phyloP scores from a whole-genome alignment of 768 basidiomycete species.

The Phaeotremella skinneri region DNA sequence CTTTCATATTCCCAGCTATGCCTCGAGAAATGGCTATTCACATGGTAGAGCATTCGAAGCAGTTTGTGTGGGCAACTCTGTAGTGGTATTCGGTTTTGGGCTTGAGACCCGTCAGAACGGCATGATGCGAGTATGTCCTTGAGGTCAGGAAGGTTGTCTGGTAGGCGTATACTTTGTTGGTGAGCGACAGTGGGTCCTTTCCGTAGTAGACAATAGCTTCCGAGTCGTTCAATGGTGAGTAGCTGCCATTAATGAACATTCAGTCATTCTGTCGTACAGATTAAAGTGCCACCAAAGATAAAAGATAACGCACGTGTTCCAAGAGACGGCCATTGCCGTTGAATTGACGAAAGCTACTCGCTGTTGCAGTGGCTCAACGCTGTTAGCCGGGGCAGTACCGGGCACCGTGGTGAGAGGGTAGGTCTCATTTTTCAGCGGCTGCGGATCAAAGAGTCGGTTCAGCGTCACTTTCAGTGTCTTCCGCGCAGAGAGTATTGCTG shows the following conservation, averaged over 20 bases:
- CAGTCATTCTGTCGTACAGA: neutral
- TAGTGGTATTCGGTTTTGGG: conserved; percentile 21
- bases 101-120: conserved; percentile 7
- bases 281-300: neutral
- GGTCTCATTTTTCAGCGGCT: conserved; percentile 9
- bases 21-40: neutral
- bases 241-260: neutral
- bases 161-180: neutral
- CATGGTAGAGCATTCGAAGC: conserved; percentile 3
- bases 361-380: conserved; percentile 13
- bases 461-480: no score
- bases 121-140: conserved; percentile 16
- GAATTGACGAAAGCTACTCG: conserved; percentile 9
- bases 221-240: conserved; percentile 8
- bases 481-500: neutral
- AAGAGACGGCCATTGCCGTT: conserved; percentile 14
- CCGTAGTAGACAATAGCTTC: conserved; percentile 13
- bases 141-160: conserved; percentile 13
- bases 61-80: conserved; percentile 13
- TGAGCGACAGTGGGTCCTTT: conserved; percentile 7
- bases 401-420: conserved; percentile 12
- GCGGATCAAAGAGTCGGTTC: no score
- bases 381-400: conserved; percentile 8
- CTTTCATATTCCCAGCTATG: no score
- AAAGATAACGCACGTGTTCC: conserved; percentile 13